Base-by-base conservation (phyloP, 2,329 filamentous ascomycete species). In the Colletotrichum sublineola region DNA sequence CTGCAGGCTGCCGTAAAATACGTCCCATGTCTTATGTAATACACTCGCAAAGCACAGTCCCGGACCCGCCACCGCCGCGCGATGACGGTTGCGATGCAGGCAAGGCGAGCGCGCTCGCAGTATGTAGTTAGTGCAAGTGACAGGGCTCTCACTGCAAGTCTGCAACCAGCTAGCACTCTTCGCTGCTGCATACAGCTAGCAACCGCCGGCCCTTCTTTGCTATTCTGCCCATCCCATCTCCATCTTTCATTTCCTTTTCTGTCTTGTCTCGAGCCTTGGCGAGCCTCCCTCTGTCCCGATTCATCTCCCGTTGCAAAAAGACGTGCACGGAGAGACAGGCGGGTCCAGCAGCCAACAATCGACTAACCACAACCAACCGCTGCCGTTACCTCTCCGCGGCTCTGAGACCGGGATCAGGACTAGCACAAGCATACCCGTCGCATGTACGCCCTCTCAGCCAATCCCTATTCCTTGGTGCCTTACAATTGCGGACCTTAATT, bases 401-500 rank as follows among this genome's bases (percentile, higher is more conserved):
- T 57, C 50, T 57, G 64, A 71, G 63, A 63, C 64, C 42, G 52
- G 57, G 20, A 50, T 40, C 53, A 12, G 38, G 36, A 46, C 56
- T 48, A 69, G 20, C 31, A 61, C 69, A 58, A 61, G 33, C 20
- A 24, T 42, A 31, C 38, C 48, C 44, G 68, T 68, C 66, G 61
- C 60, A 15, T 58, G 5, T 12, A 36, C 24, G 36, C 24, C 29
- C 38, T 69, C 38, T 31, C 48, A 50, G 60, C 69, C 69, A 72
- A 72, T 72, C 53, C 66, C 60, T 55, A 60, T 38, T 12, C n/a
- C 29, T 48, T 33, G 69, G 66, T 58, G 68, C 69, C 65, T 72
- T 60, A 44, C 60, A 64, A 61, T 62, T 48, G 36, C 53, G 66
- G 69, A 64, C 69, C 69, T 64, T 72, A 69, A 72, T 72, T 60